phyloP scores from a whole-genome alignment of 2,329 filamentous ascomycete species.

The Orbilia ellipsospora region DNA sequence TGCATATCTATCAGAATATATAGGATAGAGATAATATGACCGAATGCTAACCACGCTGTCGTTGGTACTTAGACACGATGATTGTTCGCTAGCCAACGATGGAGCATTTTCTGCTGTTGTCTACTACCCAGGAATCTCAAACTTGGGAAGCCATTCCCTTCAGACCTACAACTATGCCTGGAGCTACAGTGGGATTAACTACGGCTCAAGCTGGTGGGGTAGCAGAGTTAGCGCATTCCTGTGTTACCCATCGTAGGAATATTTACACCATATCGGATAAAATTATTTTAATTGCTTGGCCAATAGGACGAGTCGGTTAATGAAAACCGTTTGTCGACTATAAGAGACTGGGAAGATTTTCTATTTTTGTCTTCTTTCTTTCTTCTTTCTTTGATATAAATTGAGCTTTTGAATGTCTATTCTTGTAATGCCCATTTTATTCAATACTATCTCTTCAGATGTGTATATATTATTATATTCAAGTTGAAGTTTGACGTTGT shows the following conservation, averaged over 20 bases:
- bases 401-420: too few relatives aligned
- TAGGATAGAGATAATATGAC: neutral
- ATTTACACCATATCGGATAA: neutral
- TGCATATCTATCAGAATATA: neutral
- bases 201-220: conserved; percentile 17
- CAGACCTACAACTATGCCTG: conserved; percentile 26
- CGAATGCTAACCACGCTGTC: neutral
- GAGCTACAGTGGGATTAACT: conserved; percentile 11
- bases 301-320: too few relatives aligned
- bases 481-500: neutral
- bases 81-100: conserved; percentile 26
- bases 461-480: neutral
- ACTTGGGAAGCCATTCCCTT: conserved; percentile 14
- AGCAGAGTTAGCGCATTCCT: conserved; percentile 37
- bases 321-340: too few relatives aligned
- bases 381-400: too few relatives aligned
- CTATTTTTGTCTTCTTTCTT: too few relatives aligned
- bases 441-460: too few relatives aligned
- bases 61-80: conserved; percentile 10
- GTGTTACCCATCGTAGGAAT: conserved; percentile 31
- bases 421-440: too few relatives aligned
- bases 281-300: too few relatives aligned
- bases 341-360: too few relatives aligned
- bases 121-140: conserved; percentile 24
- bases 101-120: conserved; percentile 42